These are phyloP conservation scores for Carpinus fangiana DNA, from an alignment of 306 rosid species.

Conservation along the genomic window DNA sequence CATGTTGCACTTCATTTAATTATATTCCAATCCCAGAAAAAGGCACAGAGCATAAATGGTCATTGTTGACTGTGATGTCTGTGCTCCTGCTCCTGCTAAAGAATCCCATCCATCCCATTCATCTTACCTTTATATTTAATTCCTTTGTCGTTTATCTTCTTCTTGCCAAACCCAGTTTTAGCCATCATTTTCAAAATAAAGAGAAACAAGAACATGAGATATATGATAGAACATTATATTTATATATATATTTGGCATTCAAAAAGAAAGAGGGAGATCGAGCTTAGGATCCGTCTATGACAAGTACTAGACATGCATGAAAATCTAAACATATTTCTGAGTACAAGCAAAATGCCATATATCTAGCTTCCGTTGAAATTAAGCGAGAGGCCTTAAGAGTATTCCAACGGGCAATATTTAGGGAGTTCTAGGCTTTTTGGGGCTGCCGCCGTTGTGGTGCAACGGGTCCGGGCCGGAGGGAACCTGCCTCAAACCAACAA, in stretches of 20 bases:
- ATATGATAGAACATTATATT: too few species aligned
- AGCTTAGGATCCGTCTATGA: neutral
- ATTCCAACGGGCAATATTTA: constrained; percentile 15
- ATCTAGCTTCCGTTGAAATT: neutral
- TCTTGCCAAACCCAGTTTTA: too few species aligned
- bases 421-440: constrained; percentile 55
- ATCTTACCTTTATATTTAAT: too few species aligned
- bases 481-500: constrained; percentile 47
- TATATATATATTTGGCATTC: neutral
- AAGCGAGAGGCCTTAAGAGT: neutral
- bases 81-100: too few species aligned
- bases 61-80: too few species aligned
- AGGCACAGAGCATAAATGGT: too few species aligned
- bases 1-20: too few species aligned
- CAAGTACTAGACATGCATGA: neutral
- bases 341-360: neutral
- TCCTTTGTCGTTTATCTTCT: too few species aligned
- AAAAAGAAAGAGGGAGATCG: neutral
- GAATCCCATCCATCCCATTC: too few species aligned
- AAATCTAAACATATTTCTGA: neutral
- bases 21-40: too few species aligned
- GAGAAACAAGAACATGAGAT: too few species aligned
- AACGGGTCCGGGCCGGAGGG: constrained; percentile 77
- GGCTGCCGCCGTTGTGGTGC: constrained; percentile 60
- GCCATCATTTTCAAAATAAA: too few species aligned